Base-by-base conservation (phyloP, 2,329 filamentous ascomycete genomes). In the Colletotrichum scovillei region DNA sequence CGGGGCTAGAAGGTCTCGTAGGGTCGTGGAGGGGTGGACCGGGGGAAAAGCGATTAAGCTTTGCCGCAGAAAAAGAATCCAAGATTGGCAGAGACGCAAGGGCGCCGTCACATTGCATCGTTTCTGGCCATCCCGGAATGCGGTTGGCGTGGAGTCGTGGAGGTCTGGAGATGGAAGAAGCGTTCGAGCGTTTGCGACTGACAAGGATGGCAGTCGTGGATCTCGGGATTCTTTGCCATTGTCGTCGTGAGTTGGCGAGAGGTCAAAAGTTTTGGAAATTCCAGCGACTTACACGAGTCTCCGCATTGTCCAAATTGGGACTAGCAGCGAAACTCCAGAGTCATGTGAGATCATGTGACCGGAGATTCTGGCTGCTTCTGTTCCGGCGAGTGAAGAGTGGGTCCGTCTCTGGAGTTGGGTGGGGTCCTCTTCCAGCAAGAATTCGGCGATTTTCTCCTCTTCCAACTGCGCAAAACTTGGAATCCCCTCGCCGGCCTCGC, bases 401-500 rank as follows among this genome's bases (percentile, higher is more conserved):
- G 19, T 5, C 42, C 24, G 24, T 0, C 7, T 30, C 28, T 30
- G 7, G 16, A 58, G n/a, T 14, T 22, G 8, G 30, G 63, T 55
- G 32, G 26, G 49, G 49, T 5, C 26, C n/a, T 11, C 4, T 26
- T 30, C 24, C 11, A 9, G 14, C 35, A 53, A 22, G 2, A 4
- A 0, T 0, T 1, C 71, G 71, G 71, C 60, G 62, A 63, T 42
- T 73, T 71, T 73, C 3, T 16, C 67, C 56, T 46, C 19, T 30
- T 42, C 6, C 1, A 24, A 57, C 22, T 4, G 5, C 46, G 49
- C 46, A 66, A 73, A 71, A 70, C 71, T 60, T 71, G 71, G 56
- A 73, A 66, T 73, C 58, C 49, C 67, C 71, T 70, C 42, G 32
- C 56, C 19, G 52, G 35, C 56, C 67, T 70, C 42, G 35, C 57